Base-by-base conservation (phyloP, 768 basidiomycete species). In the Lactarius vividus region DNA sequence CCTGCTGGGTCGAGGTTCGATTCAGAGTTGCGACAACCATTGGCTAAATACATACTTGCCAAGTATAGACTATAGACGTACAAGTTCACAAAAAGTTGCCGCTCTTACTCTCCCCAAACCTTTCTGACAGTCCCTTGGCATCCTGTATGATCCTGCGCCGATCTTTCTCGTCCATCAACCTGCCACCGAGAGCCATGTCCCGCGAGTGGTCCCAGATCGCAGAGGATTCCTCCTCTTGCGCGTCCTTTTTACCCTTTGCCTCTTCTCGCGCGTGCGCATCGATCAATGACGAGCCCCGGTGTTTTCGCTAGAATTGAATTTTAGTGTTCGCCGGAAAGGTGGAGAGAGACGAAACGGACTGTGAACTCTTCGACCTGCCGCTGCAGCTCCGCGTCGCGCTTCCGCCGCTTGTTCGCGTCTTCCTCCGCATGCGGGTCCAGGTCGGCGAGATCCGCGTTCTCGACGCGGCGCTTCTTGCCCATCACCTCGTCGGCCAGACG, bases 401-500 rank as follows among this genome's bases (percentile, higher is more conserved):
- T 83, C 65, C 84, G 81, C 68, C 85, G 79, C 77, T 88, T 89
- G 68, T 77, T 74, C 9, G 77, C 81, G 29, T 81, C 82, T 5
- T 74, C 72, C 4, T 80, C 82, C 10, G 74, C 71, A 0, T 80
- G 81, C 6, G 72, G 75, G 20, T 80, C 82, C 0, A 73, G 76
- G 23, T 77, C 76, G 42, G 79, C 78, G 64, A 90, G 88, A 26
- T 74, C 77, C 40, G 79, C 78, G 63, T 91, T 88, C 29, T 74
- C 83, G 4, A 86, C 88, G 23, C 88, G 84, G 64, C 90, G 83
- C 72, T 92, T 90, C 77, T 92, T 94, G 49, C 97, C 96, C n/a
- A 88, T 84, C 2, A 97, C 88, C 75, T 99, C 96, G 73, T 98
- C 96, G 1, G 88, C 87, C n/a, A 98, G 79, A 1, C 97, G 84